A percentile compares a stretch with the other conserved stretches of the same genome.
phyloP scores from a whole-genome alignment of 805 yeast species.

The Teunomyces stri region DNA sequence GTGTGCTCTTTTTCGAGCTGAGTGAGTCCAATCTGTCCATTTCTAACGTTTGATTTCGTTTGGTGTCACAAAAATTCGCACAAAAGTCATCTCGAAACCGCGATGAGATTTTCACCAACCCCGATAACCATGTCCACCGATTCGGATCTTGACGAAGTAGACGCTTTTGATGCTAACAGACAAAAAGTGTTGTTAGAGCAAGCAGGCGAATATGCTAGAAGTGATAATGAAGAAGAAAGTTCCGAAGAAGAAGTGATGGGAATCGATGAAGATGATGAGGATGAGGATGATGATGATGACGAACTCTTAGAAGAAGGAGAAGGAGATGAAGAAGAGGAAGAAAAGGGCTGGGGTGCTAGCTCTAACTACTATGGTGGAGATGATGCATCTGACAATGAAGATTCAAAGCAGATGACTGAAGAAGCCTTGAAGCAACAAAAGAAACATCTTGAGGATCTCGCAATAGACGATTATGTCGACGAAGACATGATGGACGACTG shows the following conservation, averaged over 20 bases:
- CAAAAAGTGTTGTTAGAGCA: slow-evolving; percentile 57
- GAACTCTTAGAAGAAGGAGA: slow-evolving; percentile 46
- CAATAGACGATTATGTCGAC: slow-evolving; percentile 54
- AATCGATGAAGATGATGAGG: slow-evolving; percentile 39
- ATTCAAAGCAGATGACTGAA: slow-evolving; percentile 72
- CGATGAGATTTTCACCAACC: slow-evolving; percentile 1
- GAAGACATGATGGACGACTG: slow-evolving; percentile 81
- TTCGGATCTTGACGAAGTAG: slow-evolving; percentile 54
- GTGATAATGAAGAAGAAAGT: slow-evolving; percentile 32
- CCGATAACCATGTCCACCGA: neutral
- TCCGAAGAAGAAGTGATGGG: slow-evolving; percentile 59
- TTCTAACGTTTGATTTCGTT: neutral
- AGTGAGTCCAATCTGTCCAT: slow-evolving; percentile 45
- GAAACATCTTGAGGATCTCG: slow-evolving; percentile 64
- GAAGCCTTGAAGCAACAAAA: slow-evolving; percentile 89
- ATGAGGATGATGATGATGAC: slow-evolving; percentile 45
- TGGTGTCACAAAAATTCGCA: neutral
- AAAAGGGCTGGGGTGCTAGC: slow-evolving; percentile 43
- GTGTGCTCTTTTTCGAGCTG: slow-evolving; percentile 29
- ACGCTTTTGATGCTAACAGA: slow-evolving; percentile 58
- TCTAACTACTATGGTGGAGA: slow-evolving; percentile 54
- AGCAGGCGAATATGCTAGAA: slow-evolving; percentile 47
- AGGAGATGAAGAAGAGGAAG: slow-evolving; percentile 25
- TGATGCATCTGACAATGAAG: slow-evolving; percentile 69
- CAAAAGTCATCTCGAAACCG: slow-evolving; percentile 3